Base-by-base conservation (phyloP, 257 asterid genomes). In the Echium plantagineum region DNA sequence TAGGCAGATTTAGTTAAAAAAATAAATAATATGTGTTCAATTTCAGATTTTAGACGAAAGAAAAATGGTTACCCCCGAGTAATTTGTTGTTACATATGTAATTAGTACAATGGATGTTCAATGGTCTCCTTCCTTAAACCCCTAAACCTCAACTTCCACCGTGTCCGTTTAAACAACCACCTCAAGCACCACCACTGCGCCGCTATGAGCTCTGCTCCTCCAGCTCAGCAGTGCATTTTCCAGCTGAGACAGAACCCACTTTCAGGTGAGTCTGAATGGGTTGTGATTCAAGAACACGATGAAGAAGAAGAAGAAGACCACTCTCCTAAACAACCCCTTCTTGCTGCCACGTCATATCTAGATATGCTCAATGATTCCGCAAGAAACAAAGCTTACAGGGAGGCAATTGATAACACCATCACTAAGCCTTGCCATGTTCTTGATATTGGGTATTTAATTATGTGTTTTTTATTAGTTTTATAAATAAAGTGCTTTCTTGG, bases 291-390 rank as follows among this genome's bases (percentile, higher is more conserved):
- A 60, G 96, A 80, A 58, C 71, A 71, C 18, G 86, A 72, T 58
- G 74, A 59, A 15, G 72, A n/a, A n/a, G n/a, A n/a, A n/a, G n/a
- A n/a, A n/a, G n/a, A 63, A 16, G 68, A 58, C 46, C 71, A 68
- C 57, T 61, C 78, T 30, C 78, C 73, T 2, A 69, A 75, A 38
- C 78, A 76, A 47, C 78, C 89, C 66, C 80, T 83, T 47, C 86
- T 91, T 19, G 85, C 95, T 30, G 69, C 84, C 47, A 91, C 95
- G 20, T 85, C 94, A 42, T 88, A 84, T 56, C 89, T 85, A 16
- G 95, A 88, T 81, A 88, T 91, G 98, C 96, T 88, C 69, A 91
- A 91, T 60, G 98, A 91, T 59, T 62, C 85, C 61, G 77, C 66
- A 18, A 89, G 96, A 52, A 91, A 85, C 65, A 71, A 60, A 62